phyloP scores from a whole-genome alignment of 179 eudicot genomes.

The Vitellaria paradoxa region DNA sequence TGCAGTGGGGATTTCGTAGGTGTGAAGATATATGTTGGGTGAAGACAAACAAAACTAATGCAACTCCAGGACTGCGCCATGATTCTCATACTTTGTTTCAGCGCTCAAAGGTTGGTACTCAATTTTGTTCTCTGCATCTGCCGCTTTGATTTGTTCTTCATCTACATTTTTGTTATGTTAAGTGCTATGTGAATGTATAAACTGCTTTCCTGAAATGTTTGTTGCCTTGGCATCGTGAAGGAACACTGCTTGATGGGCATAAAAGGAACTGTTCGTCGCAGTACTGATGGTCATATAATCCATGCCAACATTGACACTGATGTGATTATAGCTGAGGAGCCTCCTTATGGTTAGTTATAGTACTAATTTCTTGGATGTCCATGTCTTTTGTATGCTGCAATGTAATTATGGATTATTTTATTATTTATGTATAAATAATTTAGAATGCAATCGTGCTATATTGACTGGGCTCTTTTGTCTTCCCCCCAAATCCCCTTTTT shows the following conservation, averaged over 20 bases:
- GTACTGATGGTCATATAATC: slow-evolving; percentile 96
- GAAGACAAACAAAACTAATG: slow-evolving; percentile 87
- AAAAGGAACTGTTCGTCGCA: slow-evolving; percentile 96
- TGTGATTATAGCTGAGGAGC: slow-evolving; percentile 96
- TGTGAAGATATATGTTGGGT: slow-evolving; percentile 99
- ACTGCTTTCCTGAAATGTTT: slow-evolving; percentile 11
- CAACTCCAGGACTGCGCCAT: slow-evolving; percentile 88
- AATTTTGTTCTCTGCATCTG: not conserved
- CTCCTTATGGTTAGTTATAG: slow-evolving; percentile 72
- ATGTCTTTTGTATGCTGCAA: not conserved
- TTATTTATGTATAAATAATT: not conserved
- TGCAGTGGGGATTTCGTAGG: slow-evolving; percentile 98
- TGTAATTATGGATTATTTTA: not conserved
- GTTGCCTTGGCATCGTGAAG: slow-evolving; percentile 32
- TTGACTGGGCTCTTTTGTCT: not conserved
- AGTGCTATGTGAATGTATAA: slow-evolving; percentile 4
- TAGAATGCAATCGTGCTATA: not conserved
- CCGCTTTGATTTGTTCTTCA: not conserved
- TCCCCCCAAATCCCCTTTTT: not conserved
- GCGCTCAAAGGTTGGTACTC: slow-evolving; percentile 72
- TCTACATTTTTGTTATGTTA: not conserved
- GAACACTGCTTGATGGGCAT: slow-evolving; percentile 99
- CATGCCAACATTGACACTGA: slow-evolving; percentile 99
- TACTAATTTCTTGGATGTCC: not conserved
- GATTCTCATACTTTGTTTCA: slow-evolving; percentile 94